phyloP scores from a whole-genome alignment of 495 filamentous ascomycete genomes.

The Parachaetomium inaequale region DNA sequence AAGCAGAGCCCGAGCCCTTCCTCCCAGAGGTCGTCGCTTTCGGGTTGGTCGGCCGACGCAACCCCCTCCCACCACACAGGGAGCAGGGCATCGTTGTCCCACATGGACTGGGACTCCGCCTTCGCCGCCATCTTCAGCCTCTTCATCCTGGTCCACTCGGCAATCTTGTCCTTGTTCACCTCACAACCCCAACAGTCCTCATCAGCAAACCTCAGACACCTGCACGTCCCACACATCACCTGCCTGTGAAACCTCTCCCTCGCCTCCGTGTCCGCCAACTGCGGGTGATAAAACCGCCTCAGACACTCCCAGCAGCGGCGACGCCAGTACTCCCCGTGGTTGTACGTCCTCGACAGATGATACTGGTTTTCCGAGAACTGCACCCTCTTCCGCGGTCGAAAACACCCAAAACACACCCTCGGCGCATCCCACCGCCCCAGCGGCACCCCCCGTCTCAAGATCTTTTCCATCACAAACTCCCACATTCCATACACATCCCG shows the following conservation, averaged over 20 bases:
- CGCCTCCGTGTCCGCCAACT: neutral
- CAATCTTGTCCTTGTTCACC: neutral
- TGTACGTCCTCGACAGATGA: neutral
- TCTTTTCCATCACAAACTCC: neutral
- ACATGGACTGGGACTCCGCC: neutral
- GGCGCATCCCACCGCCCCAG: too few species aligned
- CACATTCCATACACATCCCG: conserved; percentile 1
- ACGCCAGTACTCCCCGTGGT: neutral
- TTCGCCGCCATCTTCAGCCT: neutral
- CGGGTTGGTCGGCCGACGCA: neutral
- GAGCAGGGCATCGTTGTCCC: neutral
- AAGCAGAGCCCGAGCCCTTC: neutral
- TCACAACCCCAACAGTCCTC: conserved; percentile 12
- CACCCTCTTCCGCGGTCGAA: neutral
- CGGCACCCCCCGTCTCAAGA: neutral
- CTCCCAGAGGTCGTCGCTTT: neutral
- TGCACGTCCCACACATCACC: neutral
- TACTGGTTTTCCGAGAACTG: conserved; percentile 4
- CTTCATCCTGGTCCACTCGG: neutral
- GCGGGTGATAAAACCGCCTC: conserved; percentile 6
- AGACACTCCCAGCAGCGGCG: conserved; percentile 14
- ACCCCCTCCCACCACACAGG: neutral
- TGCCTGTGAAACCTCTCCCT: conserved; percentile 6
- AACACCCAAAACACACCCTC: conserved; percentile 10
- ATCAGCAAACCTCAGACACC: neutral